Evolutionary conservation across 352 stramenopile species (phyloP).

Genomic region (Phytophthora boehmeriae): DNA sequence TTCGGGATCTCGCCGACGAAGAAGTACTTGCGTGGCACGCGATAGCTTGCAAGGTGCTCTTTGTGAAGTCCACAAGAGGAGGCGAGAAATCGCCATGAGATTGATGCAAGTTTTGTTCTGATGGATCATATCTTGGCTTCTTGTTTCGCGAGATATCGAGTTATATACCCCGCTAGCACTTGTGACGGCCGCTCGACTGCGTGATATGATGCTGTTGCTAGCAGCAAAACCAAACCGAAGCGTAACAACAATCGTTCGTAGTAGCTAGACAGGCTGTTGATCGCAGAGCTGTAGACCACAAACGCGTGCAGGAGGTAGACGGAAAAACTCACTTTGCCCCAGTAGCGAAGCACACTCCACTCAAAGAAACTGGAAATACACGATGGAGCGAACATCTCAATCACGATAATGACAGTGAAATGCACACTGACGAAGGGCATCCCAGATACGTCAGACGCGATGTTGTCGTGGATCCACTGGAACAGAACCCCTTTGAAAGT

Average conservation of each 20-base stretch:
- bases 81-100: too few species aligned
- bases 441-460: conserved; percentile 10
- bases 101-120: too few species aligned
- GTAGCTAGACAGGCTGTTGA: not conserved
- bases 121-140: too few species aligned
- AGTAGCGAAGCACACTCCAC: conserved; percentile 27
- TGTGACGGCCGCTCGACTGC: conserved; percentile 41
- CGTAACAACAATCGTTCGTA: conserved; percentile 8
- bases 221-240: conserved; percentile 21
- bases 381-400: conserved; percentile 32
- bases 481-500: conserved; percentile 33
- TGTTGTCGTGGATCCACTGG: conserved; percentile 22
- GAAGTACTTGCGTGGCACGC: conserved; percentile 75
- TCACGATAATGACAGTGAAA: conserved; percentile 28
- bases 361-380: conserved; percentile 21
- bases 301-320: conserved; percentile 41
- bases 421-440: conserved; percentile 33
- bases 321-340: conserved; percentile 37
- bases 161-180: conserved; percentile 21
- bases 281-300: conserved; percentile 12
- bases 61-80: conserved; percentile 59
- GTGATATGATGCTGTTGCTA: conserved; percentile 32
- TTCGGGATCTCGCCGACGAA: conserved; percentile 88
- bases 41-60: conserved; percentile 82
- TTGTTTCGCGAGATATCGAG: not conserved